Evolutionary conservation across 2,329 filamentous ascomycete genomes (phyloP).

Genomic region (Fusarium sp.): DNA sequence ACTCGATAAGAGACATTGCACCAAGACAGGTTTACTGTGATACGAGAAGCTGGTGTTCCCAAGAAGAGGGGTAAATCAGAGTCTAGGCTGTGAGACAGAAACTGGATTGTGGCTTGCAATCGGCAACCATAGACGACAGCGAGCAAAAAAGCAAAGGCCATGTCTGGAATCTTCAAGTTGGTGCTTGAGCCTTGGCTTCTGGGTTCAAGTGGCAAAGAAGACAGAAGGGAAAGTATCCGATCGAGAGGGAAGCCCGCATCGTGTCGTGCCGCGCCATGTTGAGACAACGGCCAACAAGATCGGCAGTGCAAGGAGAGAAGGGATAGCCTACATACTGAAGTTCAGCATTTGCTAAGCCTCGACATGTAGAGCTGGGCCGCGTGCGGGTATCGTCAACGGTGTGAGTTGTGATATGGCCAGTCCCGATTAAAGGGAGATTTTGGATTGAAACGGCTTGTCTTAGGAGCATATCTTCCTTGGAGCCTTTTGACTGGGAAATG

Average conservation of each 20-base stretch:
- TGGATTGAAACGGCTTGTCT: conserved; percentile 2
- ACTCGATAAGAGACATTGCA: conserved; percentile 9
- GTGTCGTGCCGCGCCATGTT: conserved; percentile 15
- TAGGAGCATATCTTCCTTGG: not conserved
- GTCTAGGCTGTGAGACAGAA: conserved; percentile 8
- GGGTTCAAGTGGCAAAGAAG: conserved; percentile 3
- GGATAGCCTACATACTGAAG: not conserved
- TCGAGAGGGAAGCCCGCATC: conserved; percentile 13
- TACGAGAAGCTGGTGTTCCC: not conserved
- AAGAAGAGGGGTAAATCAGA: conserved; percentile 8
- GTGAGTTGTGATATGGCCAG: not conserved
- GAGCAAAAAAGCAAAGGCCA: not conserved
- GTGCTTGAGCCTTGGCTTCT: conserved; percentile 6
- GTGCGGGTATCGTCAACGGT: not conserved
- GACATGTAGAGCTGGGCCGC: not conserved
- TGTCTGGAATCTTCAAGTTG: conserved; percentile 4
- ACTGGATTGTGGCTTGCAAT: conserved; percentile 18
- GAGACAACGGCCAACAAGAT: conserved; percentile 20
- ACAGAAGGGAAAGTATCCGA: conserved; percentile 9
- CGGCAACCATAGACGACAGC: conserved; percentile 10
- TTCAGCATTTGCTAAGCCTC: not conserved
- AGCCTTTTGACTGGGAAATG: not conserved
- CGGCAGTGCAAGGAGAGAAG: conserved; percentile 1
- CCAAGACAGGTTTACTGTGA: not conserved
- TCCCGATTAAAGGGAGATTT: not conserved